Evolutionary conservation across 1,284 basidiomycete genomes (phyloP), one percentile per base, ranked within the genome.

Genomic region (Albatrellus sp.): DNA sequence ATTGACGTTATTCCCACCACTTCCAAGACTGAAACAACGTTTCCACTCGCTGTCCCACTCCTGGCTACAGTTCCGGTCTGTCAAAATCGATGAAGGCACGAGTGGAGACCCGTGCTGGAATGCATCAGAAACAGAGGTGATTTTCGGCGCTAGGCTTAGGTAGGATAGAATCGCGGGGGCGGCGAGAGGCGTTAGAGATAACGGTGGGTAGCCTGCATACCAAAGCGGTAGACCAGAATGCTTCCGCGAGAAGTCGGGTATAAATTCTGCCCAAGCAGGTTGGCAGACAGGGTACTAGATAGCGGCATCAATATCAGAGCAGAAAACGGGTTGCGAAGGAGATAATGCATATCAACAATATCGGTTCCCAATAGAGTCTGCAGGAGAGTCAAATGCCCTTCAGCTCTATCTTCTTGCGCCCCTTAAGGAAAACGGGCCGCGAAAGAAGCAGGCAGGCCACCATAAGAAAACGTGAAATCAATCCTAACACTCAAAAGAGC

Each of bases 91-190:
- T 40, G 57, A 61, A 10, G 66, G 51, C 43, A 60, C 52, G 9
- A 67, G 63, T 20, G 67, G 61, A 34, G 63, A 51, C 34, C 66
- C 52, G 46, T 67, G 61, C 50, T 64, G 62, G 30, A 61, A 52
- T 49, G 62, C 59, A 48, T 57, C 61, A 33, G 59, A 47, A 39
- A 46, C 49, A 29, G 55, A 57, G 41, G 51, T 59, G 50, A 37
- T 54, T 52, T 36, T 63, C 64, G 53, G 50, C 58, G 68, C 64
- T 1, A 84, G 60, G 1, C 73, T 70, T 36, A 84, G 65, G 58
- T 77, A 84, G 1, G 75, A 68, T 10, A 86, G 70, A 45, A 84
- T 80, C 5, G 81, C 81, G n/a, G 81, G 76, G 5, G 73, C 66
- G 0, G 77, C 74, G 20, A 79, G 66, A 3, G 78, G 72, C 3